A percentile compares a stretch with the other conserved stretches of the same genome.
These are phyloP conservation scores for Zygoascus tannicola DNA, from an alignment of 805 yeast genomes.

Conservation along the genomic window DNA sequence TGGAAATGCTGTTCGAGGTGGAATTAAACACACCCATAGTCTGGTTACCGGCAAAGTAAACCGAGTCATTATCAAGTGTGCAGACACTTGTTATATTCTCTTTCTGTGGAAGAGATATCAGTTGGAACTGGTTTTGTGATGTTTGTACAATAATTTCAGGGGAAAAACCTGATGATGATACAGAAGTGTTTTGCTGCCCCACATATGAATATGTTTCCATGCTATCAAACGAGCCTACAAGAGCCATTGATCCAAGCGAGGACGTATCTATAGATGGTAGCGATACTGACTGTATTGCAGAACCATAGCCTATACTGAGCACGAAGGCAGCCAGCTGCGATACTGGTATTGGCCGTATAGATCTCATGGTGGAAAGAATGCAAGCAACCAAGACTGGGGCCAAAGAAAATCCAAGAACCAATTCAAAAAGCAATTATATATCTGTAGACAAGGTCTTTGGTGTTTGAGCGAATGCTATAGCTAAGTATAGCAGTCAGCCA, in stretches of 20 bases:
- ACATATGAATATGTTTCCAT: constrained; percentile 28
- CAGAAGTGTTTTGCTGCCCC: constrained; percentile 30
- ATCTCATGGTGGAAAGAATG: too few species aligned
- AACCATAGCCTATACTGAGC: too few species aligned
- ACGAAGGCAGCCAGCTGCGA: too few species aligned
- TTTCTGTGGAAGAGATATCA: constrained; percentile 10
- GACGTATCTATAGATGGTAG: constrained; percentile 18
- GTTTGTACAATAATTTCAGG: constrained; percentile 16
- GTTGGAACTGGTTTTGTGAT: constrained; percentile 14
- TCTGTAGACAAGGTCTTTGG: too few species aligned
- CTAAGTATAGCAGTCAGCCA: too few species aligned
- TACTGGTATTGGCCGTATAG: too few species aligned
- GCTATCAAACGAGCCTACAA: constrained; percentile 33
- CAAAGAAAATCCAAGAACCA: too few species aligned
- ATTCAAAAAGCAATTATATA: too few species aligned
- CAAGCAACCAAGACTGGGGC: too few species aligned
- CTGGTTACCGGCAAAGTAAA: constrained; percentile 26
- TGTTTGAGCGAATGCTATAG: too few species aligned
- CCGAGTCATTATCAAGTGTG: constrained; percentile 13
- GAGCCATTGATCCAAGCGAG: constrained; percentile 24
- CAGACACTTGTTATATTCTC: constrained; percentile 19
- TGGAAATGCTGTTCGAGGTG: constrained; percentile 18
- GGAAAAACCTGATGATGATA: constrained; percentile 12
- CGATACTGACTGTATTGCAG: constrained; percentile 14
- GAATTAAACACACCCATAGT: constrained; percentile 23